Conservation (phyloP, 2,329 filamentous ascomycete species). For the Trichoderma sp. region DNA sequence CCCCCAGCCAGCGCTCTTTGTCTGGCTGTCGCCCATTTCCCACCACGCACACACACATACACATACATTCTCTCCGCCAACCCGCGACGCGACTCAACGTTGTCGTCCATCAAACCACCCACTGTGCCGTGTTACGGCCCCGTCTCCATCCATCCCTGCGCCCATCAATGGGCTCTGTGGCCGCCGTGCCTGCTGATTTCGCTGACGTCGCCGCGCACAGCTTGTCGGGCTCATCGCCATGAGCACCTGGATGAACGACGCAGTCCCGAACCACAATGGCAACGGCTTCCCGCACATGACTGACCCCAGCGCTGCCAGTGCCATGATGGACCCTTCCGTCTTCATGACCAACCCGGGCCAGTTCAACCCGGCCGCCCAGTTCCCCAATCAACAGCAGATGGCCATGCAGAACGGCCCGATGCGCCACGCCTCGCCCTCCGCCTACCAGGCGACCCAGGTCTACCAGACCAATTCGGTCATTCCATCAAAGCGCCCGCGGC, state of each 20-base stretch:
- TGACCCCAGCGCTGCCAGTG: conserved; percentile 58
- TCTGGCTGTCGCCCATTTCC: conserved; percentile 36
- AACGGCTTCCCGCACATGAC: conserved; percentile 67
- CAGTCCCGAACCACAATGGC: conserved; percentile 70
- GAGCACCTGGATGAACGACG: conserved; percentile 74
- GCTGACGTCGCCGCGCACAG: conserved; percentile 50
- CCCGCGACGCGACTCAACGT: conserved; percentile 47
- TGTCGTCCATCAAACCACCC: conserved; percentile 43
- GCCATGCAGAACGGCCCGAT: conserved; percentile 79
- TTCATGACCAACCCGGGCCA: conserved; percentile 63
- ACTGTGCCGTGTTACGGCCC: conserved; percentile 51
- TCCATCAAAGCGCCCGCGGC: conserved; percentile 83
- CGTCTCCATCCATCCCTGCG: conserved; percentile 47
- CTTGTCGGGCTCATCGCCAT: conserved; percentile 58
- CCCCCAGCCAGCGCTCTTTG: conserved; percentile 26
- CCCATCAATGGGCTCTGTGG: conserved; percentile 46
- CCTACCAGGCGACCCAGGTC: conserved; percentile 47
- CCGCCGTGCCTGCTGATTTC: conserved; percentile 45
- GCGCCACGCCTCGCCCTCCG: conserved; percentile 78
- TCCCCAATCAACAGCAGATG: conserved; percentile 58
- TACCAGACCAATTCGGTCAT: conserved; percentile 86
- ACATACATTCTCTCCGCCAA: conserved; percentile 40
- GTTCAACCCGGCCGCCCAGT: conserved; percentile 61
- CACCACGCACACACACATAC: conserved; percentile 38
- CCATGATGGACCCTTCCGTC: conserved; percentile 67